Percentiles rank a stretch among this genome's conserved stretches.
Conservation (phyloP, 169 alveolate species). For the Cryptosporidium felis region DNA sequence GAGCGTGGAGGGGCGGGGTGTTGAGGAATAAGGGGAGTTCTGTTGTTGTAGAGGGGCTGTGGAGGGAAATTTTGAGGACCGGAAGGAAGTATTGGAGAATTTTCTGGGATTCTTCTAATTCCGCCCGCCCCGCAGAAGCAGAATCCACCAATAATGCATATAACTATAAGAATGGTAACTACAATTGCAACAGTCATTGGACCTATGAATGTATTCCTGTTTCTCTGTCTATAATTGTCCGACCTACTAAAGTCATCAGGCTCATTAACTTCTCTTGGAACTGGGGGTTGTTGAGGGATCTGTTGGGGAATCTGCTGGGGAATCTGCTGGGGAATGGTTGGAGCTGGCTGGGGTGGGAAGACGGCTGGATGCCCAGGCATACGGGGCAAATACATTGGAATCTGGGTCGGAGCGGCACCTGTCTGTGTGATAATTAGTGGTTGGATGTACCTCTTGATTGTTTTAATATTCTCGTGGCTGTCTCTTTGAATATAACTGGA, state of each 20-base stretch:
- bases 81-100: slow-evolving; percentile 7
- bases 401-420: not conserved
- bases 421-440: slow-evolving; percentile 16
- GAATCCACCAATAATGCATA: slow-evolving; percentile 53
- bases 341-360: too few relatives aligned
- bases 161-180: slow-evolving; percentile 27
- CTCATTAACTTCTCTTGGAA: not conserved
- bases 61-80: not conserved
- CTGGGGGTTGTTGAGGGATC: too few relatives aligned
- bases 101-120: not conserved
- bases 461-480: not conserved
- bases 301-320: too few relatives aligned
- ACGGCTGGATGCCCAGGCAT: slow-evolving; percentile 1
- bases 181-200: slow-evolving; percentile 32
- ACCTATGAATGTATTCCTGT: slow-evolving; percentile 19
- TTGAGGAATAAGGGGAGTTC: slow-evolving; percentile 4
- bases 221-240: not conserved
- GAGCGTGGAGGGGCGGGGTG: not conserved
- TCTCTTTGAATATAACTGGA: not conserved
- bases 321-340: too few relatives aligned
- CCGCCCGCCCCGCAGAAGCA: slow-evolving; percentile 47
- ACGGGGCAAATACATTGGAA: not conserved
- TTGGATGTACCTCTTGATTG: not conserved
- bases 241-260: not conserved
- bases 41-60: not conserved